These are phyloP conservation scores for Penicillium sp. DNA, from an alignment of 2,329 filamentous ascomycete genomes.

Conservation along the genomic window DNA sequence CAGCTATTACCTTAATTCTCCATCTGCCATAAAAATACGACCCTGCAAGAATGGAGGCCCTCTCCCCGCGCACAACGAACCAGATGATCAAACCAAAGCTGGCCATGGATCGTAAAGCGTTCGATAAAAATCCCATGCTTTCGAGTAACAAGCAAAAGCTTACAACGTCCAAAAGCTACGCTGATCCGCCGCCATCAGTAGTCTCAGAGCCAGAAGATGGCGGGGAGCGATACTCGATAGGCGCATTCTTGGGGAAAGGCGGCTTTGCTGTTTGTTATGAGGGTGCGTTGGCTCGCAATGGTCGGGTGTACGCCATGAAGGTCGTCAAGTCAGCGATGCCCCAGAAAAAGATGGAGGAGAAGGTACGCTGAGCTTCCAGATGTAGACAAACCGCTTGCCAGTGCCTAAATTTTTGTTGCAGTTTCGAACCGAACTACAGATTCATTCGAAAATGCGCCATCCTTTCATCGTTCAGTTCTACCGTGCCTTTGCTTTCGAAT, in stretches of 20 bases:
- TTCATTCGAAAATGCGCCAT: slow-evolving; percentile 96
- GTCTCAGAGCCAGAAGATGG: slow-evolving; percentile 46
- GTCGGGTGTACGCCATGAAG: slow-evolving; percentile 50
- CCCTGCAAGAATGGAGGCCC: slow-evolving; percentile 45
- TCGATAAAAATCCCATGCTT: slow-evolving; percentile 35
- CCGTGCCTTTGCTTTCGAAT: slow-evolving; percentile 85
- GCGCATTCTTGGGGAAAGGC: slow-evolving; percentile 49
- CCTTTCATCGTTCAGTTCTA: slow-evolving; percentile 95
- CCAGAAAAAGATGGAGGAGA: slow-evolving; percentile 53
- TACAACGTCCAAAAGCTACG: slow-evolving; percentile 43
- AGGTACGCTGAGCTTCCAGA: slow-evolving; percentile 32
- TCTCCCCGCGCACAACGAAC: slow-evolving; percentile 50
- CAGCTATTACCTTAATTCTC: slow-evolving; percentile 5
- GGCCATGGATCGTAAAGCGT: slow-evolving; percentile 39
- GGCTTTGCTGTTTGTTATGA: slow-evolving; percentile 54
- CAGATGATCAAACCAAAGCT: slow-evolving; percentile 45
- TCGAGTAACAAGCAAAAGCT: slow-evolving; percentile 30
- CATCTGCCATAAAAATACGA: neutral
- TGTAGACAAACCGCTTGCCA: neutral
- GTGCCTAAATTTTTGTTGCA: slow-evolving; percentile 29
- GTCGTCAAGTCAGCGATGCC: slow-evolving; percentile 51
- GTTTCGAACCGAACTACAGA: slow-evolving; percentile 84
- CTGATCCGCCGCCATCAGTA: slow-evolving; percentile 44
- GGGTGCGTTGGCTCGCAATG: slow-evolving; percentile 44
- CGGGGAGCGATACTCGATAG: slow-evolving; percentile 47